Evolutionary conservation across 192 early-diverging fungal genomes (phyloP).

Genomic region (Helicostylum pulchrum): DNA sequence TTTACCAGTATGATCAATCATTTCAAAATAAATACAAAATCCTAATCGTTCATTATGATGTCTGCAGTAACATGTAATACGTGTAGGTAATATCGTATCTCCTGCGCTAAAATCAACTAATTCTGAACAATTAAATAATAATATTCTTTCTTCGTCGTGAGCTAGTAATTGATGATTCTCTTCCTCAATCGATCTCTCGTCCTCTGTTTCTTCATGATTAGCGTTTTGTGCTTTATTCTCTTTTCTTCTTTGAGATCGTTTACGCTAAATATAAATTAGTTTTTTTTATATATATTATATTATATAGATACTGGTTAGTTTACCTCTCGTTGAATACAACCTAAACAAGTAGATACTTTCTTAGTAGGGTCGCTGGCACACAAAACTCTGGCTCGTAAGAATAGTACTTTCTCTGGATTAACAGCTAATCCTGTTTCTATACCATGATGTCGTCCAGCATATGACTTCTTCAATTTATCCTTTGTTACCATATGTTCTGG

Average conservation of each 20-base stretch:
- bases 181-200: background rate
- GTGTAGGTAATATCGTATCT: slow-evolving; percentile 84
- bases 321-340: slow-evolving; percentile 83
- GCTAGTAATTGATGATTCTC: slow-evolving; percentile 54
- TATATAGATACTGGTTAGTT: background rate
- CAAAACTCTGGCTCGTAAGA: slow-evolving; percentile 76
- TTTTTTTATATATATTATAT: background rate
- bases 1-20: slow-evolving; percentile 64
- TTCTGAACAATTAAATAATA: slow-evolving; percentile 89
- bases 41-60: slow-evolving; percentile 93
- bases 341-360: slow-evolving; percentile 74
- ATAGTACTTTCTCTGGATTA: slow-evolving; percentile 46
- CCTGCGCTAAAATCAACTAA: slow-evolving; percentile 87
- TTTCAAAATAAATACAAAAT: slow-evolving; percentile 83
- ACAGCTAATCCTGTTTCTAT: slow-evolving; percentile 16
- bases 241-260: slow-evolving; percentile 62
- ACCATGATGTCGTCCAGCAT: background rate
- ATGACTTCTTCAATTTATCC: slow-evolving; percentile 58
- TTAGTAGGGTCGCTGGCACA: slow-evolving; percentile 81
- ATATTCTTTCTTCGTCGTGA: slow-evolving; percentile 73
- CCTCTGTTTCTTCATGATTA: slow-evolving; percentile 9
- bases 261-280: slow-evolving; percentile 36
- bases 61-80: slow-evolving; percentile 95
- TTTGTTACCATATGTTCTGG: slow-evolving; percentile 84
- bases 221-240: slow-evolving; percentile 37